Percentiles rank a stretch among this genome's conserved stretches.
Conservation (phyloP, 202 grass and related monocot genomes). For the Carex sylvatica region DNA sequence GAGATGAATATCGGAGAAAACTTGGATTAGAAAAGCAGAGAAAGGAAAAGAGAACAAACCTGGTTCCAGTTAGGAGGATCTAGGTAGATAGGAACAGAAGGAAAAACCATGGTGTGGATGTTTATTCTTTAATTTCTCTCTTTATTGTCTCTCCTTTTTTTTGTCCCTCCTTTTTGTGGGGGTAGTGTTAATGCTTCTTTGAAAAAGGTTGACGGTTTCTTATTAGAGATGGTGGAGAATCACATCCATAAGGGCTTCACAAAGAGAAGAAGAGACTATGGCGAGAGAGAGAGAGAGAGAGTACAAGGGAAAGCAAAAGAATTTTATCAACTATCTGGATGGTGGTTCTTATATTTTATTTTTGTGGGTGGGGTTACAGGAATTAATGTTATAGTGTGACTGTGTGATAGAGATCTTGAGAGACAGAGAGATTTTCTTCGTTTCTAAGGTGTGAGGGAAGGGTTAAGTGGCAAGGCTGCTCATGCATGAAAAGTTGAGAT, state of each 20-base stretch:
- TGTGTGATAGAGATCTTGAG: constrained; percentile 16
- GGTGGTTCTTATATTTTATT: constrained; percentile 64
- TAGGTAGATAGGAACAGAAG: constrained; percentile 79
- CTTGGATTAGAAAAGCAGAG: constrained; percentile 30
- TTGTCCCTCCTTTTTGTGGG: constrained; percentile 30
- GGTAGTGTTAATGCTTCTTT: constrained; percentile 20
- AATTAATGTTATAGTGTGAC: constrained; percentile 35
- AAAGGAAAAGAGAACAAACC: constrained; percentile 45
- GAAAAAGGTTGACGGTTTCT: constrained; percentile 39
- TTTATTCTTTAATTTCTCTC: constrained; percentile 35
- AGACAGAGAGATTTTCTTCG: constrained; percentile 36
- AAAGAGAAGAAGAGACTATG: constrained; percentile 40
- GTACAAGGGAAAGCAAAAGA: constrained; percentile 39
- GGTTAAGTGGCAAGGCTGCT: constrained; percentile 22
- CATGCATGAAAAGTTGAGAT: constrained; percentile 32
- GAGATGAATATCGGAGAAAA: constrained; percentile 20
- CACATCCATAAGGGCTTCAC: constrained; percentile 57
- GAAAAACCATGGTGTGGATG: constrained; percentile 75
- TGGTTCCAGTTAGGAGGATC: constrained; percentile 97
- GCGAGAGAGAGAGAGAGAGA: constrained; percentile 37
- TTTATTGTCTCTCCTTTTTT: constrained; percentile 52
- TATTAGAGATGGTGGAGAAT: constrained; percentile 83
- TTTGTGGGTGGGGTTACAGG: constrained; percentile 32
- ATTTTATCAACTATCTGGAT: constrained; percentile 55
- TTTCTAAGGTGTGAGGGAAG: constrained; percentile 39